Percentiles rank a stretch among this genome's conserved stretches.
phyloP scores from a whole-genome alignment of 2,329 filamentous ascomycete genomes.

The Exophiala aquamarina region DNA sequence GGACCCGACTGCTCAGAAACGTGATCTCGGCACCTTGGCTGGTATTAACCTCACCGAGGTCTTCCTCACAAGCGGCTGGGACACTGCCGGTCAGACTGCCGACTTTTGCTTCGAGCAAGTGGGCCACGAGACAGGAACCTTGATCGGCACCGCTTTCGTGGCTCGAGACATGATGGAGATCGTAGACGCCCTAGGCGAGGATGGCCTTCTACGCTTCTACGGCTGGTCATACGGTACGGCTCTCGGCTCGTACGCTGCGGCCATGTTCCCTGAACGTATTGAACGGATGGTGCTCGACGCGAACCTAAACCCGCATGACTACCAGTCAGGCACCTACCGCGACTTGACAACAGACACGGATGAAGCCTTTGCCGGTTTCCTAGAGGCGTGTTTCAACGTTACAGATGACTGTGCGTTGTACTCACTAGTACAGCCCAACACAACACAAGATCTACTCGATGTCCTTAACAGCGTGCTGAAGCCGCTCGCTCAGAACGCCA shows the following conservation, averaged over 20 bases:
- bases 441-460: constrained; percentile 10
- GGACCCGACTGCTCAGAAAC: background rate
- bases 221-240: constrained; percentile 34
- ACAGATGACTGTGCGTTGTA: constrained; percentile 5
- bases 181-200: constrained; percentile 10
- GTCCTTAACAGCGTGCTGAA: background rate
- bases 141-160: constrained; percentile 46
- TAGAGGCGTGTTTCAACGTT: constrained; percentile 7
- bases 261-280: constrained; percentile 25
- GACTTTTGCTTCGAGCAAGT: constrained; percentile 5
- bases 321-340: constrained; percentile 2
- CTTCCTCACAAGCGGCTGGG: constrained; percentile 15
- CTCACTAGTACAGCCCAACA: background rate
- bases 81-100: constrained; percentile 10
- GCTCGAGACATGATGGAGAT: constrained; percentile 41
- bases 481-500: constrained; percentile 6
- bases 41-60: constrained; percentile 14
- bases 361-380: constrained; percentile 6
- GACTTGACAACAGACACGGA: background rate
- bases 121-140: constrained; percentile 1
- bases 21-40: background rate
- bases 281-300: constrained; percentile 13
- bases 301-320: constrained; percentile 1
- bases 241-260: constrained; percentile 28
- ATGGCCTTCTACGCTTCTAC: constrained; percentile 35